Evolutionary conservation across 306 rosid genomes (phyloP).

Genomic region (Myrica gale): DNA sequence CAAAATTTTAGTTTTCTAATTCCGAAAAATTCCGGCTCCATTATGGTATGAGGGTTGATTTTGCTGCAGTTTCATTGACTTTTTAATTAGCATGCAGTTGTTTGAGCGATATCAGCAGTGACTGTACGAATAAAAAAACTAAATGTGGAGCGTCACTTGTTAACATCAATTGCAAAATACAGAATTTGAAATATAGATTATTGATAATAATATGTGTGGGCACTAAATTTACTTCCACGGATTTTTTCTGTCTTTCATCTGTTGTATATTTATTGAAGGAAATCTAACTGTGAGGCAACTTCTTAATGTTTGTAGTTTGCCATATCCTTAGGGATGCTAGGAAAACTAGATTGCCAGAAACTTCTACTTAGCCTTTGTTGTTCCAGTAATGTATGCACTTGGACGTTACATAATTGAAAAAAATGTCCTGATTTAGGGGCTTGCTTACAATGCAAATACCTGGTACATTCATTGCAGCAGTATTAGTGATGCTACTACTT

Average conservation of each 20-base stretch:
- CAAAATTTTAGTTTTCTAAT: too few relatives aligned
- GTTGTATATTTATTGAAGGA: not conserved
- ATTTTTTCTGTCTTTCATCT: not conserved
- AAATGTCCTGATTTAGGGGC: not conserved
- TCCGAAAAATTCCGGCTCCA: too few relatives aligned
- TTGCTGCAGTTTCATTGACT: too few relatives aligned
- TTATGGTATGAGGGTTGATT: conserved; percentile 37
- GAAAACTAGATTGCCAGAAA: too few relatives aligned
- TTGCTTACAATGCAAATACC: not conserved
- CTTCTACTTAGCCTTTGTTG: not conserved
- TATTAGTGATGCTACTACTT: conserved; percentile 1
- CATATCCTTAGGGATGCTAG: too few relatives aligned
- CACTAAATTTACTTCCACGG: not conserved
- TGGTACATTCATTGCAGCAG: not conserved
- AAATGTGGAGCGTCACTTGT: too few relatives aligned
- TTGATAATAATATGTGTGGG: not conserved
- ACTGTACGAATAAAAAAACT: too few relatives aligned
- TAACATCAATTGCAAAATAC: not conserved
- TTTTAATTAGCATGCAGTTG: too few relatives aligned
- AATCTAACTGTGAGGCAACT: not conserved
- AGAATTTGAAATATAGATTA: not conserved
- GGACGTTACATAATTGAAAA: not conserved
- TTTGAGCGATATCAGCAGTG: too few relatives aligned
- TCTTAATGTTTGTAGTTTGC: not conserved
- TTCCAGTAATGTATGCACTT: not conserved